Evolutionary conservation across 192 early-diverging fungal species (phyloP), one percentile per base, ranked within the genome.

Genomic region (Backusella morwellensis): DNA sequence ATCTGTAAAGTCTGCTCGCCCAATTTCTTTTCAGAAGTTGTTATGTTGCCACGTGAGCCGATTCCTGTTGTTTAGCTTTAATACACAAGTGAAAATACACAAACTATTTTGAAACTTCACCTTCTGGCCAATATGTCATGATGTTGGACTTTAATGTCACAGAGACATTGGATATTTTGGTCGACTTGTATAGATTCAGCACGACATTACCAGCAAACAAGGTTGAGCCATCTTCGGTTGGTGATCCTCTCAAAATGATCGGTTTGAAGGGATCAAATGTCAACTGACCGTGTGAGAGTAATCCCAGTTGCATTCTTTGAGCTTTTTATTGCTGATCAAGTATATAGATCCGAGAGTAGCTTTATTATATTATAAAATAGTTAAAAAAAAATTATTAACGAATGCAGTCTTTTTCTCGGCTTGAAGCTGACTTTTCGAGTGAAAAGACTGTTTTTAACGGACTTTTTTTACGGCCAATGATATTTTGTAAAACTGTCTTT

Each of bases 41-140:
- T 38, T 14, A 73, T 42, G 38, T 76, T 81, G 29, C 80, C 80
- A 54, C 80, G 38, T 38, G 75, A 17, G 23, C 80, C 80, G 63
- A 81, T 81, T 15, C 79, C 79, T 80, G n/a, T 35, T 42, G 19
- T 70, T 7, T 70, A 6, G 8, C 15, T 75, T 67, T 32, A 42
- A 50, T 36, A 50, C 44, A 68, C 38, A 40, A 40, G 38, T 17
- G 0, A 68, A 32, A 35, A n/a, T 74, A 23, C 6, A n/a, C n/a
- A 41, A 19, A 23, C n/a, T 15, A 15, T 17, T 32, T 42, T 47
- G 41, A 72, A 40, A 44, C 12, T 7, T 75, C n/a, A 72, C 77
- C 77, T 73, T 78, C 77, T 3, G 77, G 77, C 77, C 77, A 78
- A 50, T 74, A 78, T 35, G 77, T 78, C 19, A 41, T 73, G 1